Evolutionary conservation across 1,284 basidiomycete genomes (phyloP), one percentile per base, ranked within the genome.

Genomic region (Neonothopanus nambi): DNA sequence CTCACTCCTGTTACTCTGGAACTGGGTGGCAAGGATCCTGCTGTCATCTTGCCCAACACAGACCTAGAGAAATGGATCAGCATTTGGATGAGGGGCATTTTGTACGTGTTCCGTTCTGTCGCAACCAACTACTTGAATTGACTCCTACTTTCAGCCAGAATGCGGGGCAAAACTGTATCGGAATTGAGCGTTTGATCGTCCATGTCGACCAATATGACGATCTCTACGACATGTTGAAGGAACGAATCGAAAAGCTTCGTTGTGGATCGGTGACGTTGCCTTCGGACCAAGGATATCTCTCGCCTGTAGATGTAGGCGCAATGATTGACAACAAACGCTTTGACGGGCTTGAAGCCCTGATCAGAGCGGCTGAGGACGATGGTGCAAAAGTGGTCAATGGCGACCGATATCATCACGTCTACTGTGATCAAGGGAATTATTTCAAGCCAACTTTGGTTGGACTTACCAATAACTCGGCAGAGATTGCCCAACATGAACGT

Each of bases 141-240:
- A 41, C 21, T 35, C 17, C 17, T 44, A 24, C 54, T n/a, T 43
- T 40, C 64, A 93, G 91, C 75, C 93, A 95, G 77, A 93, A 93
- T 57, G 81, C 82, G 39, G 96, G 96, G 15, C 96, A 98, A 72
- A 98, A 98, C 68, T 99, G 96, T 67, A 96, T 97, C 61, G 95
- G 95, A 24, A 91, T 96, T 55, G 96, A 99, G 69, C 84, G 95
- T 0, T 84, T 98, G 59, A 82, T 98, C 42, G 93, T 98, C 30
- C 92, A 93, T 61, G 67, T 74, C 0, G 77, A 78, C 0, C 86
- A 93, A 60, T 88, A 94, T 60, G 81, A 89, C 30, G 78, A 84
- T 5, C 81, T 99, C 48, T 79, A 89, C 59, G 72, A 75, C 5
- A 78, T 84, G 35, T 75, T 97, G 63, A 63, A 73, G 11, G 80